These are phyloP conservation scores for Mortierella sp. DNA, from an alignment of 371 early-diverging fungal genomes.

Conservation along the genomic window DNA sequence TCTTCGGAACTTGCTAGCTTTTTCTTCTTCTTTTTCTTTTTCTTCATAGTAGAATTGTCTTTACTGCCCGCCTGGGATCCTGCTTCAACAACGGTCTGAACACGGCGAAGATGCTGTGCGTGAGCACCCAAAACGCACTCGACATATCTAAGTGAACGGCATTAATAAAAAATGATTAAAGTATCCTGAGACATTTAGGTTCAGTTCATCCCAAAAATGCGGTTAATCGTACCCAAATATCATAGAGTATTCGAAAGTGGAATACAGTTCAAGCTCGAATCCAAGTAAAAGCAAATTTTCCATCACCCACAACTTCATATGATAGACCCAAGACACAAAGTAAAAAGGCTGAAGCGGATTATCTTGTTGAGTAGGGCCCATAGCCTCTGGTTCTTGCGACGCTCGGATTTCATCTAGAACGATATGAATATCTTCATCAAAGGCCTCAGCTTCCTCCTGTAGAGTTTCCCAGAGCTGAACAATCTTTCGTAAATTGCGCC, in stretches of 20 bases:
- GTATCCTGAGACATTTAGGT: neutral
- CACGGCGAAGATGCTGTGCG: slow-evolving; percentile 54
- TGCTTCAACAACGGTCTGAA: slow-evolving; percentile 32
- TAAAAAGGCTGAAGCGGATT: slow-evolving; percentile 61
- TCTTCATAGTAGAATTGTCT: slow-evolving; percentile 7
- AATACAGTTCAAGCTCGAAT: slow-evolving; percentile 80
- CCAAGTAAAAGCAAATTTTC: slow-evolving; percentile 72
- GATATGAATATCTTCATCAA: slow-evolving; percentile 53
- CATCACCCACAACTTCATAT: slow-evolving; percentile 74
- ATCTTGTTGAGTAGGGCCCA: neutral
- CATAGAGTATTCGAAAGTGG: slow-evolving; percentile 73
- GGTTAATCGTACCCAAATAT: slow-evolving; percentile 69
- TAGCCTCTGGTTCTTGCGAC: neutral
- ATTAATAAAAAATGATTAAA: neutral
- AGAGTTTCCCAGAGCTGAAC: slow-evolving; percentile 74
- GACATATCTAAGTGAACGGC: slow-evolving; percentile 23
- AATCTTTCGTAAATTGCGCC: slow-evolving; percentile 73
- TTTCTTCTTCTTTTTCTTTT: slow-evolving; percentile 24
- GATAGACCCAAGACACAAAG: slow-evolving; percentile 82
- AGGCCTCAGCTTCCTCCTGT: slow-evolving; percentile 68
- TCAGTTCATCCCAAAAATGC: too few relatives aligned
- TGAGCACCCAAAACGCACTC: slow-evolving; percentile 58
- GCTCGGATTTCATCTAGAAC: slow-evolving; percentile 42
- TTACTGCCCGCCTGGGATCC: neutral
- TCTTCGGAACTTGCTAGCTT: neutral